Percentiles rank a stretch among this genome's conserved stretches.
phyloP scores from a whole-genome alignment of 305 asterid genomes.

The Fraxinus velutina region DNA sequence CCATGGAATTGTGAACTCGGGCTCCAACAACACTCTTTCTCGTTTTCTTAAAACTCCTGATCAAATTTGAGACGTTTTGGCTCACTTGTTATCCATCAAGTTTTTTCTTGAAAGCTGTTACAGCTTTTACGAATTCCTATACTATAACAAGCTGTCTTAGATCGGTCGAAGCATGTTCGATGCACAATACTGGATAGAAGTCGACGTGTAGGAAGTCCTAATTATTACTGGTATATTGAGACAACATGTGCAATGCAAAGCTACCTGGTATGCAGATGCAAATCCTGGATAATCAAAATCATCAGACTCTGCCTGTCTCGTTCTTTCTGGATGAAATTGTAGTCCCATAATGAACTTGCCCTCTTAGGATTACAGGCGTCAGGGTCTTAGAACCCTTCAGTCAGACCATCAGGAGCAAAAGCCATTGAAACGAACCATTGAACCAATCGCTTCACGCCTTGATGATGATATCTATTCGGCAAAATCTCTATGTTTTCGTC shows the following conservation, averaged over 20 bases:
- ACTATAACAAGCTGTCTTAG: not conserved
- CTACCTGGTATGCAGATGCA: slow-evolving; percentile 66
- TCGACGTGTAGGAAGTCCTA: not conserved
- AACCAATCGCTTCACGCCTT: slow-evolving; percentile 79
- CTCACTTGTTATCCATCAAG: slow-evolving; percentile 34
- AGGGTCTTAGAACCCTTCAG: slow-evolving; percentile 42
- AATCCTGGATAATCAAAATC: slow-evolving; percentile 83
- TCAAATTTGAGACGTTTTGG: slow-evolving; percentile 38
- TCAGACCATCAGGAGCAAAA: slow-evolving; percentile 74
- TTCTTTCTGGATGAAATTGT: slow-evolving; percentile 86
- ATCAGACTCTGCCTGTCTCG: slow-evolving; percentile 46
- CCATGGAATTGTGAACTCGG: not conserved
- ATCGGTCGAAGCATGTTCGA: not conserved
- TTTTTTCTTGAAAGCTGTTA: slow-evolving; percentile 55
- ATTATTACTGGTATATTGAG: not conserved
- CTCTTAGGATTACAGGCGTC: slow-evolving; percentile 66
- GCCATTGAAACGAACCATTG: slow-evolving; percentile 84
- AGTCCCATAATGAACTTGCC: slow-evolving; percentile 87
- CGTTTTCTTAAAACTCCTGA: slow-evolving; percentile 50
- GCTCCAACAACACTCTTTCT: slow-evolving; percentile 43
- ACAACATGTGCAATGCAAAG: not conserved
- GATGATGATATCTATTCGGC: slow-evolving; percentile 87
- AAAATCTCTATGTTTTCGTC: slow-evolving; percentile 41
- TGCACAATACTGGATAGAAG: not conserved
- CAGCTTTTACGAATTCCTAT: slow-evolving; percentile 83